phyloP scores from a whole-genome alignment of 2,329 filamentous ascomycete species.

The Colletotrichum destructivum region DNA sequence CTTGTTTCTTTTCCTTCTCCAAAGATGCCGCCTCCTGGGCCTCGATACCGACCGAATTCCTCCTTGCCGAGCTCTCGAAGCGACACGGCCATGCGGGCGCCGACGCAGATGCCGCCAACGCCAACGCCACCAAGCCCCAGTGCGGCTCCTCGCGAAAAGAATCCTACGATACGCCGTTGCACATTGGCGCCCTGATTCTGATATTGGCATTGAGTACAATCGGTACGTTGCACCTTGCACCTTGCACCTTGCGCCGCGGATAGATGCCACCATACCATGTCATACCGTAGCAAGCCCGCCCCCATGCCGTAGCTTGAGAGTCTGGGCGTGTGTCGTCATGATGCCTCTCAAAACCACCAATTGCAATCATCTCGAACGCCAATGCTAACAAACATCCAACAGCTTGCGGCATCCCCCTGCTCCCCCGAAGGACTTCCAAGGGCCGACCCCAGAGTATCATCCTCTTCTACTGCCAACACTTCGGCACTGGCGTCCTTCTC shows the following conservation, averaged over 20 bases:
- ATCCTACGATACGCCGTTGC: conserved; percentile 76
- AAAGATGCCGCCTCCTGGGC: conserved; percentile 59
- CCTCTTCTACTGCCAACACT: conserved; percentile 79
- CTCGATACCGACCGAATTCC: conserved; percentile 65
- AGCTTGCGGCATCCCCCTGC: conserved; percentile 77
- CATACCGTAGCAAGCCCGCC: neutral
- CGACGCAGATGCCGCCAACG: conserved; percentile 26
- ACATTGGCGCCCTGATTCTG: conserved; percentile 77
- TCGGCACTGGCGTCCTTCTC: conserved; percentile 88
- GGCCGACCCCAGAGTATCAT: conserved; percentile 72
- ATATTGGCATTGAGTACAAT: conserved; percentile 74
- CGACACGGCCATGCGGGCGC: conserved; percentile 55
- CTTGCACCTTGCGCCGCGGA: neutral
- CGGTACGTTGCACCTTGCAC: conserved; percentile 56
- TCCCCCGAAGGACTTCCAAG: conserved; percentile 72
- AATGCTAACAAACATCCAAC: conserved; percentile 31
- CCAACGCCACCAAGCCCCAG: conserved; percentile 59
- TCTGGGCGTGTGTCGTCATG: neutral
- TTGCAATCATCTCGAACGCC: neutral
- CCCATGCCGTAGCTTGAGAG: no score
- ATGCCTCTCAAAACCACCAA: neutral
- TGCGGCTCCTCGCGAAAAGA: conserved; percentile 69
- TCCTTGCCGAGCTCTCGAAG: conserved; percentile 67
- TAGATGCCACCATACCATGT: conserved; percentile 5
- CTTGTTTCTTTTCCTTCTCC: neutral